Evolutionary conservation across 352 stramenopile species (phyloP).

Genomic region (Pythium coloratum): DNA sequence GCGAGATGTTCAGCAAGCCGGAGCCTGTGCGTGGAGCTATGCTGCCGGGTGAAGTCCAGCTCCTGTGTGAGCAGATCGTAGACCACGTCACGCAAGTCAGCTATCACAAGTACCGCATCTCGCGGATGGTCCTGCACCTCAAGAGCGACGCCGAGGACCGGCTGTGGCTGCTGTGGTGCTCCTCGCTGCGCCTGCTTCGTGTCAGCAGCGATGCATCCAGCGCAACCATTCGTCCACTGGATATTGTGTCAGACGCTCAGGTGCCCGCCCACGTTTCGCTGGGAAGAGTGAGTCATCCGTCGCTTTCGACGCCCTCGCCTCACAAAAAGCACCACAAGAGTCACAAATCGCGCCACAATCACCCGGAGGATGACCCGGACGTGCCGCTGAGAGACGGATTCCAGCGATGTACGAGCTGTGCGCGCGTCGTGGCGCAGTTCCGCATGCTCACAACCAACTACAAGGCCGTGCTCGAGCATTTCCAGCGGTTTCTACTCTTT

Average conservation of each 20-base stretch:
- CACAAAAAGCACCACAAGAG: neutral
- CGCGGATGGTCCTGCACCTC: conserved; percentile 94
- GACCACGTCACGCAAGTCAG: conserved; percentile 91
- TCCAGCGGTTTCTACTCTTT: conserved; percentile 85
- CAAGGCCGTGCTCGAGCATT: conserved; percentile 94
- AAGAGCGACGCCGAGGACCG: conserved; percentile 93
- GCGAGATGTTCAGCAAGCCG: conserved; percentile 82
- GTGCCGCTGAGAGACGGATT: conserved; percentile 25
- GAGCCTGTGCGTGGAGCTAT: conserved; percentile 91
- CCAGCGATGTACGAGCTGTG: conserved; percentile 87
- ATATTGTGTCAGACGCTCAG: conserved; percentile 63
- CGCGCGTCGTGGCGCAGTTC: conserved; percentile 52
- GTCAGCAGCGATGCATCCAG: conserved; percentile 19
- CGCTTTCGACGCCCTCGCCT: neutral
- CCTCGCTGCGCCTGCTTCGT: conserved; percentile 83
- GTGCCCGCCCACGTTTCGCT: conserved; percentile 54
- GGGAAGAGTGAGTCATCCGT: conserved; percentile 23
- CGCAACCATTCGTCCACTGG: conserved; percentile 39
- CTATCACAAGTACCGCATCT: conserved; percentile 91
- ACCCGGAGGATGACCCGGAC: conserved; percentile 12
- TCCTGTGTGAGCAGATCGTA: conserved; percentile 91
- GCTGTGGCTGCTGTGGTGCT: conserved; percentile 95
- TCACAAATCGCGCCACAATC: neutral
- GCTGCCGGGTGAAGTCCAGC: conserved; percentile 88
- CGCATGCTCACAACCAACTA: conserved; percentile 89